Base-by-base conservation (phyloP, 768 basidiomycete genomes). In the Serpula lacrymans region DNA sequence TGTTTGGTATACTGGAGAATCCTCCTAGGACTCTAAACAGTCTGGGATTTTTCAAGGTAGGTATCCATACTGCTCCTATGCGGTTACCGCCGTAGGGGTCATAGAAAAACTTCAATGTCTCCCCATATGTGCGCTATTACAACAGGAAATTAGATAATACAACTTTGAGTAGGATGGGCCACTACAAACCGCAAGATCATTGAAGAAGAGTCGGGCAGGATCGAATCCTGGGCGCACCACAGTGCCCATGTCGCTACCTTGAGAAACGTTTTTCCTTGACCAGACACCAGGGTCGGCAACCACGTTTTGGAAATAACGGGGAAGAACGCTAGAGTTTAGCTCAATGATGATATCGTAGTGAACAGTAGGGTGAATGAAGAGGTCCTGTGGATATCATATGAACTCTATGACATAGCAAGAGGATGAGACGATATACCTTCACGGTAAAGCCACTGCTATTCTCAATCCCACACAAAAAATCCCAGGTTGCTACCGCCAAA, bases 51-150 rank as follows among this genome's bases (percentile, higher is more conserved):
- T 73, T 75, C 24, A 89, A 63, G 11, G 69, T 70, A 5, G 89
- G 84, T 52, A 94, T 88, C 90, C 92, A 98, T 2, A 96, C 82
- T 1, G 74, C 82, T 5, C 89, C 93, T 37, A 93, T 84, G 24
- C 69, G 68, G 42, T 77, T 69, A 0, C 93, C 91, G 10, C 96
- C 96, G 24, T 80, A 72, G 0, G 77, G 67, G 49, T 98, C 94
- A 51, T 80, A 78, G 70, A 98, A 99, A 27, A 95, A 71, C 42
- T 87, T 77, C 48, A 88, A 74, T 1, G 84, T 84, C 46, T 89
- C 84, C 1, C 77, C 69, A 54, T 90, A 93, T 4, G 80, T 64
- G 14, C 74, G 71, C 87, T 93, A 43, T 20, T 18, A 38, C 41
- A 45, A 13, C 12, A 22, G 33, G 14, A 21, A 42, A 45, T 11